A percentile compares a stretch with the other conserved stretches of the same genome.
These are phyloP conservation scores for Histomonas meleagridis DNA, from an alignment of 208 protist genomes.

Conservation along the genomic window DNA sequence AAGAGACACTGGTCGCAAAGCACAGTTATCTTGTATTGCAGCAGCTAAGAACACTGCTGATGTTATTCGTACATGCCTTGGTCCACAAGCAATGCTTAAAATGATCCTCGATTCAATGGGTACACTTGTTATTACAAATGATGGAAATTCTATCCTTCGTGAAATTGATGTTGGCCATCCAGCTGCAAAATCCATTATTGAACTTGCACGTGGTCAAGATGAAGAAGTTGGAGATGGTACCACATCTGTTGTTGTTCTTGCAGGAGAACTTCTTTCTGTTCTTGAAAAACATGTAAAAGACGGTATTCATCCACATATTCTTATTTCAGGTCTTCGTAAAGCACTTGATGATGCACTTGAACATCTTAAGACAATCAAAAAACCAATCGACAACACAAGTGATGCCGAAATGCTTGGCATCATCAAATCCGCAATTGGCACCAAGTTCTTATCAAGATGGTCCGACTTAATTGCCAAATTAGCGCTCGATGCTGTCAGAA, in stretches of 20 bases:
- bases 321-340: constrained; percentile 84
- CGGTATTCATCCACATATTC: constrained; percentile 91
- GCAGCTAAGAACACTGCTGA: constrained; percentile 52
- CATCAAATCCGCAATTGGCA: constrained; percentile 56
- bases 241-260: constrained; percentile 94
- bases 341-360: constrained; percentile 82
- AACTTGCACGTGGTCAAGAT: constrained; percentile 81
- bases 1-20: background rate
- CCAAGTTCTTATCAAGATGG: constrained; percentile 89
- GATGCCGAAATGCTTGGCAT: constrained; percentile 53
- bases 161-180: constrained; percentile 99
- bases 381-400: constrained; percentile 75
- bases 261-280: constrained; percentile 88
- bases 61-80: constrained; percentile 95
- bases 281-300: constrained; percentile 88
- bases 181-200: constrained; percentile 97
- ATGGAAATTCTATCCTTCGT: constrained; percentile 98
- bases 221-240: constrained; percentile 96
- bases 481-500: constrained; percentile 88
- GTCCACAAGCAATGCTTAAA: constrained; percentile 98
- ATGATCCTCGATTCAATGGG: constrained; percentile 99
- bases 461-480: constrained; percentile 86
- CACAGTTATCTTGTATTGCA: background rate
- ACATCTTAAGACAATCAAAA: constrained; percentile 71
- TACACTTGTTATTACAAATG: constrained; percentile 96